Percentiles rank a stretch among this genome's conserved stretches.
These are phyloP conservation scores for Sanguinoderma infundibulare DNA, from an alignment of 1,284 basidiomycete species.

Conservation along the genomic window DNA sequence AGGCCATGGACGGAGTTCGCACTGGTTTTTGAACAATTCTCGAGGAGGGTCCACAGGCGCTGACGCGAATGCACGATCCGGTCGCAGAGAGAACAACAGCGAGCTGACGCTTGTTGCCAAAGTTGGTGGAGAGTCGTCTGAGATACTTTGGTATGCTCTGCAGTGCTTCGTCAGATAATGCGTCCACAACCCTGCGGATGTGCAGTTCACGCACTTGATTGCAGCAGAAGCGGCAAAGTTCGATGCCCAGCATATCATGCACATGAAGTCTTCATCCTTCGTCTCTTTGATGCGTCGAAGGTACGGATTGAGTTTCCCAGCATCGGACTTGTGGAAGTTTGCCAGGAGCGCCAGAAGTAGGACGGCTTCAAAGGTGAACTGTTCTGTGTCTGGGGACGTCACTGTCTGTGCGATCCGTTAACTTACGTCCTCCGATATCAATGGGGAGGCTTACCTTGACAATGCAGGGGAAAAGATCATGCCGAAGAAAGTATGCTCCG, in stretches of 20 bases:
- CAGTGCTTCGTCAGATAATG: neutral
- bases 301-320: constrained; percentile 67
- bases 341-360: constrained; percentile 61
- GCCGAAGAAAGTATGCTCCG: constrained; percentile 67
- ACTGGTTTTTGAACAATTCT: constrained; percentile 65
- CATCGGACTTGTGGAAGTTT: constrained; percentile 72
- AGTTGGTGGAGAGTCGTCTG: constrained; percentile 54
- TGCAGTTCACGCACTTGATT: constrained; percentile 47
- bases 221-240: constrained; percentile 53
- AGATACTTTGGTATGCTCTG: constrained; percentile 61
- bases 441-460: constrained; percentile 38
- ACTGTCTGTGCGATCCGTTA: constrained; percentile 46
- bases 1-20: constrained; percentile 24
- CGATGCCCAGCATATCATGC: constrained; percentile 57
- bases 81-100: constrained; percentile 53
- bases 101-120: constrained; percentile 53
- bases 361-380: constrained; percentile 60
- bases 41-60: constrained; percentile 49
- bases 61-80: constrained; percentile 54
- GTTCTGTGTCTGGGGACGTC: constrained; percentile 54
- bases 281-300: constrained; percentile 53
- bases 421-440: constrained; percentile 23
- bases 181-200: neutral
- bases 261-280: constrained; percentile 53
- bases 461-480: constrained; percentile 61